These are phyloP conservation scores for Quercus tomentella DNA, from an alignment of 331 rosid genomes.

Conservation along the genomic window DNA sequence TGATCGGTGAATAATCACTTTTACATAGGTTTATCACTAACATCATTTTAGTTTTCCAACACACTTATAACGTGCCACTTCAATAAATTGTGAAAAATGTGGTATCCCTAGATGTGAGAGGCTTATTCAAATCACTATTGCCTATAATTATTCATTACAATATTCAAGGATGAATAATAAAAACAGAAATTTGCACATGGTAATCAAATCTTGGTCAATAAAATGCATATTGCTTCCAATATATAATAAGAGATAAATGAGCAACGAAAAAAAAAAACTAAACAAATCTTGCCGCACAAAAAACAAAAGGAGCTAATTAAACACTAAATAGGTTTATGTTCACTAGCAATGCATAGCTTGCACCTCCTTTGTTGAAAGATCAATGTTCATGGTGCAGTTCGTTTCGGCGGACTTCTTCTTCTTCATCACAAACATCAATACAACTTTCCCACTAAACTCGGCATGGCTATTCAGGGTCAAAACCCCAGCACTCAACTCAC, in stretches of 20 bases:
- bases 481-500: constrained; percentile 1
- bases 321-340: background rate
- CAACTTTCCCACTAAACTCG: constrained; percentile 33
- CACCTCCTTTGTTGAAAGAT: background rate
- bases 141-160: too few relatives aligned
- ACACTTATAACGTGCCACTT: too few relatives aligned
- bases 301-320: background rate
- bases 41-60: too few relatives aligned
- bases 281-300: background rate
- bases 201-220: background rate
- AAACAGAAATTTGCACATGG: too few relatives aligned
- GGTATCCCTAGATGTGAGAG: too few relatives aligned
- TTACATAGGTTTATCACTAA: too few relatives aligned
- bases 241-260: background rate
- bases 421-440: constrained; percentile 30
- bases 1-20: too few relatives aligned
- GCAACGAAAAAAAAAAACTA: background rate
- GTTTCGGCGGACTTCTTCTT: constrained; percentile 27
- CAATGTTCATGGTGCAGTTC: constrained; percentile 37
- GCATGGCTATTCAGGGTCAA: constrained; percentile 25
- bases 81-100: too few relatives aligned
- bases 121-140: too few relatives aligned
- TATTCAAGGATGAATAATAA: too few relatives aligned
- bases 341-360: constrained; percentile 12
- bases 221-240: background rate